Percentiles rank a stretch among this genome's conserved stretches.
These are phyloP conservation scores for Ganoderma lucidum DNA, from an alignment of 1,284 basidiomycete genomes.

Conservation along the genomic window DNA sequence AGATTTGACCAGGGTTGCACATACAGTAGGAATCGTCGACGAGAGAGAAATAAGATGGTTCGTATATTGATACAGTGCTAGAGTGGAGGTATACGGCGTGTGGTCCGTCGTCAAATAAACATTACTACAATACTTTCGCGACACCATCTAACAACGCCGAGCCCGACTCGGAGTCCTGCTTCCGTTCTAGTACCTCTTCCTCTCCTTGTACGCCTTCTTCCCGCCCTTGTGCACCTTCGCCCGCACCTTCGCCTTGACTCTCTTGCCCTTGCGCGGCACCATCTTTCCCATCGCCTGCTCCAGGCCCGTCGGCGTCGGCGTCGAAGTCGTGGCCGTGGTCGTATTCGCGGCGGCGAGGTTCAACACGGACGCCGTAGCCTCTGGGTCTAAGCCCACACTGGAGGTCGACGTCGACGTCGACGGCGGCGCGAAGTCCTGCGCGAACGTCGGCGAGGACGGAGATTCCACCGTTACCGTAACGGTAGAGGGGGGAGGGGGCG, in stretches of 20 bases:
- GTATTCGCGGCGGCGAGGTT: neutral
- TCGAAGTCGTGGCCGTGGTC: too few species aligned
- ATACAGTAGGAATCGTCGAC: neutral
- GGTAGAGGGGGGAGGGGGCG: constrained; percentile 13
- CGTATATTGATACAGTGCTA: constrained; percentile 16
- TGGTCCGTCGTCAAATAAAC: constrained; percentile 10
- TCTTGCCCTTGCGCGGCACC: constrained; percentile 11
- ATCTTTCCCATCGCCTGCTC: neutral
- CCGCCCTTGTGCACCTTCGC: constrained; percentile 13
- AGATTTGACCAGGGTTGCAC: too few species aligned
- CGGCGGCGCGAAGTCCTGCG: neutral
- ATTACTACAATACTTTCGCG: constrained; percentile 8
- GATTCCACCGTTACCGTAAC: neutral
- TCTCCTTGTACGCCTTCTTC: constrained; percentile 7
- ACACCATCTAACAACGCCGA: neutral
- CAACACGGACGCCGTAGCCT: neutral
- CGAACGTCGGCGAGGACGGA: neutral
- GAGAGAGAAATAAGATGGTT: neutral
- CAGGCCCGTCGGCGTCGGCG: too few species aligned
- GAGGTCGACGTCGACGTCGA: neutral
- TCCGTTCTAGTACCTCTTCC: neutral
- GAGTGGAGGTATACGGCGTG: constrained; percentile 15
- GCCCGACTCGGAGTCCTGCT: neutral
- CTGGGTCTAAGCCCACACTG: too few species aligned
- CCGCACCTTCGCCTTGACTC: constrained; percentile 17